These are phyloP conservation scores for Wallacemonas collosoma DNA, from an alignment of 208 protist species.

Conservation along the genomic window DNA sequence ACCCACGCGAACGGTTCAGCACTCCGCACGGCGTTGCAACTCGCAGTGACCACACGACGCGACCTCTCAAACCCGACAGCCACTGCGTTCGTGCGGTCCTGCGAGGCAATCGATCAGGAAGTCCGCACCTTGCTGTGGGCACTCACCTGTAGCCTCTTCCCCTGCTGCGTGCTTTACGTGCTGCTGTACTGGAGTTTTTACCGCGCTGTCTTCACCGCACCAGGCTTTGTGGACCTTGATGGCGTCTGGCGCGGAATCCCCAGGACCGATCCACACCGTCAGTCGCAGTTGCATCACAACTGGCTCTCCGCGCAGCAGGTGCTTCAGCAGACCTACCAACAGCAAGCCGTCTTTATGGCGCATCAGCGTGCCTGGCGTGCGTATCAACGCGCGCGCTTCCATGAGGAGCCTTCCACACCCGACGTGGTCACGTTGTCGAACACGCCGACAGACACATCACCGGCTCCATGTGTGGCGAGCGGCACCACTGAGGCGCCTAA, in stretches of 20 bases:
- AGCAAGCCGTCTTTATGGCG: not conserved
- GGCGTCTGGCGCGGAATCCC: slow-evolving; percentile 20
- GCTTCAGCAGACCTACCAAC: slow-evolving; percentile 11
- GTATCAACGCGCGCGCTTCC: not conserved
- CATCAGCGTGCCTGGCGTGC: slow-evolving; percentile 2
- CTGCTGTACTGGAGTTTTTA: slow-evolving; percentile 32
- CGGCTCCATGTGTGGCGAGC: not conserved
- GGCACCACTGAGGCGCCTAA: not conserved
- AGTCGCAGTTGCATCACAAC: slow-evolving; percentile 4
- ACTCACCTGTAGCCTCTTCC: not conserved
- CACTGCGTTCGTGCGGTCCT: not conserved
- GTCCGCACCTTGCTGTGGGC: not conserved
- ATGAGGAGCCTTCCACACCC: not conserved
- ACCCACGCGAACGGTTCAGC: not conserved
- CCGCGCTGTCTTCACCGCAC: slow-evolving; percentile 27
- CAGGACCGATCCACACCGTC: not conserved
- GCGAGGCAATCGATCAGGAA: not conserved
- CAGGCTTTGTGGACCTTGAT: slow-evolving; percentile 28
- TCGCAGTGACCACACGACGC: not conserved
- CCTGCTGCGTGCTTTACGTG: slow-evolving; percentile 6
- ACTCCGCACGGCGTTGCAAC: not conserved
- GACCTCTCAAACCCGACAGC: not conserved
- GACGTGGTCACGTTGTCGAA: not conserved
- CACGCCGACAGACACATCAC: not conserved
- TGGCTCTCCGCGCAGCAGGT: slow-evolving; percentile 17